Conservation (phyloP, 805 yeast genomes). For the Teunomyces pallodes region DNA sequence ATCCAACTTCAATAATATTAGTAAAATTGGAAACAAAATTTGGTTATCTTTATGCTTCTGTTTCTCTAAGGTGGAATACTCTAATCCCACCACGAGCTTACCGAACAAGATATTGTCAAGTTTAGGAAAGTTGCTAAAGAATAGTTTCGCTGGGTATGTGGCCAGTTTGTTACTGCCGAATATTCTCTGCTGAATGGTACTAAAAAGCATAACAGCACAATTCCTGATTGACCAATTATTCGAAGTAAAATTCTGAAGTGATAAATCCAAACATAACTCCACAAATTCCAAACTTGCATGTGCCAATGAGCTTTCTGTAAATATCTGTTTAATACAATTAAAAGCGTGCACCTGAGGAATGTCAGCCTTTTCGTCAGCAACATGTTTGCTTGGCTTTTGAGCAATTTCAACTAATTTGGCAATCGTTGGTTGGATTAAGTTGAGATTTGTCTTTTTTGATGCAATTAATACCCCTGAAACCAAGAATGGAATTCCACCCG, state of each 20-base stretch:
- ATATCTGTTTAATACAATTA: conserved; percentile 74
- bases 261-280: conserved; percentile 55
- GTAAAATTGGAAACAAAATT: conserved; percentile 70
- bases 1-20: conserved; percentile 67
- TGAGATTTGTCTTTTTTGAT: conserved; percentile 20
- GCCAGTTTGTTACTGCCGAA: conserved; percentile 58
- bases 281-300: conserved; percentile 49
- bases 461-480: conserved; percentile 73
- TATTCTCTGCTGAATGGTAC: conserved; percentile 75
- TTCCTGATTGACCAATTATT: conserved; percentile 83
- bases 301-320: conserved; percentile 68
- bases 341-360: conserved; percentile 93
- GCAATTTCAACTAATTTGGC: conserved; percentile 55
- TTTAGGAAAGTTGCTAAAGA: conserved; percentile 64
- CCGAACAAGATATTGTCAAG: conserved; percentile 49
- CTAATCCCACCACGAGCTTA: conserved; percentile 27
- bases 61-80: conserved; percentile 8
- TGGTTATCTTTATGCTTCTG: conserved; percentile 42
- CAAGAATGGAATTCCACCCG: conserved; percentile 87
- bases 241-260: conserved; percentile 63
- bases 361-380: conserved; percentile 58
- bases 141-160: conserved; percentile 55
- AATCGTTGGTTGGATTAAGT: conserved; percentile 50
- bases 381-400: conserved; percentile 40
- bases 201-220: conserved; percentile 90